Evolutionary conservation across 2,329 filamentous ascomycete genomes (phyloP), one percentile per base, ranked within the genome.

Genomic region (Cytospora leucostoma): DNA sequence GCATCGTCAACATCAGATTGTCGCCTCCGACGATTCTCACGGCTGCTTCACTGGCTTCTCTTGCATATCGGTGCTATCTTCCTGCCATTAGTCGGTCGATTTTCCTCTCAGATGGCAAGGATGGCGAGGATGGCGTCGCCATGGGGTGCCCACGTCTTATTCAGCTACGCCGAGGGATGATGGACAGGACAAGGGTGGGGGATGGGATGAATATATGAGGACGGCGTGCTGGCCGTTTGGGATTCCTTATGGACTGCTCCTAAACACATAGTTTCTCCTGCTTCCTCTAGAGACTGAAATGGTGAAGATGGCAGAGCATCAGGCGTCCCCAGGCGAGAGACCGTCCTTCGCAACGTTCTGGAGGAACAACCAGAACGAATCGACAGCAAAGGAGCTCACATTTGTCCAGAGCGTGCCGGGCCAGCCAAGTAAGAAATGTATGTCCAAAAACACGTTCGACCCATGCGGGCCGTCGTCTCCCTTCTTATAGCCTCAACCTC

Each of bases 281-380:
- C 17, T 15, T 32, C n/a, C 27, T 15, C 21, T 33, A 15, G 10
- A 50, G 51, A 50, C 15, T 19, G 8, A 21, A 35, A 34, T 52
- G 47, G 19, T 15, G 11, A 50, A 40, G 49, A 61, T 61, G 59
- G 38, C 44, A 47, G n/a, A 21, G 10, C 44, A 47, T 3, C 44
- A 55, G 37, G 44, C 34, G 54, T 57, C 69, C 19, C 67, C 66
- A 2, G 65, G 49, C 27, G 69, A 68, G 17, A 73, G 78, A 64
- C 79, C 80, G 2, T 80, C 80, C n/a, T 83, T 83, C 68, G 72
- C 74, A n/a, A 69, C 74, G 11, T 83, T 79, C 64, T 80, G 80
- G 79, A 80, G 77, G 67, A 76, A 74, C 52, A 76, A 74, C 19
- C 81, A 79, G 69, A 73, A 79, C 56, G 72, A 71, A 44, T 67